Conservation (phyloP, 2,329 filamentous ascomycete genomes). For the Aspergillus brunneoviolaceus region DNA sequence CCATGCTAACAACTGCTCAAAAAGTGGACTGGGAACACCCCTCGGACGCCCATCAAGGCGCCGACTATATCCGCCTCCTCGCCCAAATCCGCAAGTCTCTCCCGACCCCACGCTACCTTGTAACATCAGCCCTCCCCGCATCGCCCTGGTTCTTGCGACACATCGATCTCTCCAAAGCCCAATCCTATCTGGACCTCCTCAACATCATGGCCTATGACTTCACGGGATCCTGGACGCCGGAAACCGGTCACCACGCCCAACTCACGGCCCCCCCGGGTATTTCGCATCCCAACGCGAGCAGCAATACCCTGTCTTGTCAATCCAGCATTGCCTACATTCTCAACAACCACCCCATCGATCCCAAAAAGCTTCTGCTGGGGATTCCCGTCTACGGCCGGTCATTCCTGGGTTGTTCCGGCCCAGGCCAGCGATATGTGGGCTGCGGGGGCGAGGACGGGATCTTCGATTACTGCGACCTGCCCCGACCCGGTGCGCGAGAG, state of each 20-base stretch:
- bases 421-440: slow-evolving; percentile 60
- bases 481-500: slow-evolving; percentile 62
- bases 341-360: slow-evolving; percentile 60
- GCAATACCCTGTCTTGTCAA: slow-evolving; percentile 57
- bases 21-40: slow-evolving; percentile 82
- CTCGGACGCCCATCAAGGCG: slow-evolving; percentile 62
- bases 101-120: slow-evolving; percentile 65
- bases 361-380: slow-evolving; percentile 71
- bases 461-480: slow-evolving; percentile 73
- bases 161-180: slow-evolving; percentile 64
- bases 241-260: slow-evolving; percentile 73
- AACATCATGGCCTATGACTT: slow-evolving; percentile 84
- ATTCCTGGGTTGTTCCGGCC: slow-evolving; percentile 64
- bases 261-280: slow-evolving; percentile 57
- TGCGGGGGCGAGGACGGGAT: slow-evolving; percentile 63
- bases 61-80: slow-evolving; percentile 69
- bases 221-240: slow-evolving; percentile 66
- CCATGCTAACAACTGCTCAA: neutral
- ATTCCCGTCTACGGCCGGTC: slow-evolving; percentile 74
- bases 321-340: slow-evolving; percentile 66
- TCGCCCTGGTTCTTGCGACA: slow-evolving; percentile 64
- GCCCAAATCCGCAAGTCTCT: slow-evolving; percentile 65
- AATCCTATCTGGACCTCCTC: slow-evolving; percentile 68
- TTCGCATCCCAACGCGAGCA: slow-evolving; percentile 28
- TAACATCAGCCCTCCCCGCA: slow-evolving; percentile 72